These are phyloP conservation scores for Dacryopinax spathularia DNA, from an alignment of 768 basidiomycete species.

Conservation along the genomic window DNA sequence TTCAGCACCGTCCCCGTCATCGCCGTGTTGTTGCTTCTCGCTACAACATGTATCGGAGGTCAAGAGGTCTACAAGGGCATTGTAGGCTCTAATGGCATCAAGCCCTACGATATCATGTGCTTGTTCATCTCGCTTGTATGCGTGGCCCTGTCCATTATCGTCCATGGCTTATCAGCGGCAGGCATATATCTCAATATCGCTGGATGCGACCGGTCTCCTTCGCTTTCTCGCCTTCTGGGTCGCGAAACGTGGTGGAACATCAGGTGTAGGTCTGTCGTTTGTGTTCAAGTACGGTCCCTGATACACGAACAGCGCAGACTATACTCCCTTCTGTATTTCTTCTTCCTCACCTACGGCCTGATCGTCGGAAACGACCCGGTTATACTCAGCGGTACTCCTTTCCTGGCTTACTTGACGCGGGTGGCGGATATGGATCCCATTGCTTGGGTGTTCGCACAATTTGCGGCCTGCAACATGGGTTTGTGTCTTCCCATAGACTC, in stretches of 20 bases:
- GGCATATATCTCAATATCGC: slow-evolving; percentile 80
- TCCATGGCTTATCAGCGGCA: slow-evolving; percentile 4
- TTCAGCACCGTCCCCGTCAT: slow-evolving; percentile 27
- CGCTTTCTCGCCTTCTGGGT: slow-evolving; percentile 83
- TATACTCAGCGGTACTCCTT: slow-evolving; percentile 80
- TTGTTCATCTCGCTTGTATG: slow-evolving; percentile 69
- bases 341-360: slow-evolving; percentile 64
- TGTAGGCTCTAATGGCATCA: slow-evolving; percentile 60
- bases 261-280: neutral
- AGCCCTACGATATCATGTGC: slow-evolving; percentile 86
- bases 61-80: slow-evolving; percentile 57
- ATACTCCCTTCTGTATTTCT: slow-evolving; percentile 66
- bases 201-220: slow-evolving; percentile 79
- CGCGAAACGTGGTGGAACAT: slow-evolving; percentile 53
- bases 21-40: slow-evolving; percentile 29
- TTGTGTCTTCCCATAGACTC: neutral
- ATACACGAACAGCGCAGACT: slow-evolving; percentile 47
- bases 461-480: slow-evolving; percentile 24
- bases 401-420: slow-evolving; percentile 75
- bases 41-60: slow-evolving; percentile 26
- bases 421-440: slow-evolving; percentile 35
- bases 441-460: slow-evolving; percentile 33
- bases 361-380: slow-evolving; percentile 90
- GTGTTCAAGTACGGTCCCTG: neutral
- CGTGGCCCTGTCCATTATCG: neutral